Conservation (phyloP, 177 flowering plant species). For the Vitis hybrid region DNA sequence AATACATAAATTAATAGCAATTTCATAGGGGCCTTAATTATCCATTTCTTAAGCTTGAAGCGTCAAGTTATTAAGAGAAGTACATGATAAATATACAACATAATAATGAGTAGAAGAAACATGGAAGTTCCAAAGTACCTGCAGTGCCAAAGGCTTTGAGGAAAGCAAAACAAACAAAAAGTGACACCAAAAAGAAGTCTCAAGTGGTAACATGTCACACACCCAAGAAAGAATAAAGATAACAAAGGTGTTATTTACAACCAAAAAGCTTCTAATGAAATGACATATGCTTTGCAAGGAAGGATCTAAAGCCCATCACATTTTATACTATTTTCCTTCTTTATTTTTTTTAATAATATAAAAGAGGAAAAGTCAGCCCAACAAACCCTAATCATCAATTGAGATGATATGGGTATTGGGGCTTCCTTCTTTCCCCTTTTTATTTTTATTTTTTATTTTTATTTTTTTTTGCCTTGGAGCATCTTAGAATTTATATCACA, state of each 20-base stretch:
- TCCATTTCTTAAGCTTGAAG: too few relatives aligned
- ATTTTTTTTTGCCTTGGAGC: neutral
- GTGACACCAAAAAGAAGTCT: conserved; percentile 29
- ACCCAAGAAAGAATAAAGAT: conserved; percentile 33
- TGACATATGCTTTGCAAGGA: conserved; percentile 34
- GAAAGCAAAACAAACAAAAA: conserved; percentile 39
- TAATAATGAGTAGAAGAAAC: too few relatives aligned
- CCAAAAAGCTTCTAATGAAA: conserved; percentile 29
- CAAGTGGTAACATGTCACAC: conserved; percentile 44
- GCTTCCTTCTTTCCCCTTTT: neutral
- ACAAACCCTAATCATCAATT: conserved; percentile 27
- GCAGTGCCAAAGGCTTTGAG: neutral
- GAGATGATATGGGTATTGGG: neutral
- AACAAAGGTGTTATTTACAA: conserved; percentile 32
- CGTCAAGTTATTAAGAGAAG: too few relatives aligned
- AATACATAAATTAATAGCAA: too few relatives aligned
- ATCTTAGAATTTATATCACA: conserved; percentile 9
- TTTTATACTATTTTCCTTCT: neutral
- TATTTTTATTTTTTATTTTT: conserved; percentile 9
- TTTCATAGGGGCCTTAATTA: too few relatives aligned
- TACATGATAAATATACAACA: too few relatives aligned
- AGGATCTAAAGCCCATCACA: conserved; percentile 26
- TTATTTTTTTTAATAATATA: conserved; percentile 6
- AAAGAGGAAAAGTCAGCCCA: conserved; percentile 15
- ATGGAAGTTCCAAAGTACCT: neutral